A percentile compares a stretch with the other conserved stretches of the same genome.
Evolutionary conservation across 371 early-diverging fungal genomes (phyloP).

Genomic region (Mucor irregularis): DNA sequence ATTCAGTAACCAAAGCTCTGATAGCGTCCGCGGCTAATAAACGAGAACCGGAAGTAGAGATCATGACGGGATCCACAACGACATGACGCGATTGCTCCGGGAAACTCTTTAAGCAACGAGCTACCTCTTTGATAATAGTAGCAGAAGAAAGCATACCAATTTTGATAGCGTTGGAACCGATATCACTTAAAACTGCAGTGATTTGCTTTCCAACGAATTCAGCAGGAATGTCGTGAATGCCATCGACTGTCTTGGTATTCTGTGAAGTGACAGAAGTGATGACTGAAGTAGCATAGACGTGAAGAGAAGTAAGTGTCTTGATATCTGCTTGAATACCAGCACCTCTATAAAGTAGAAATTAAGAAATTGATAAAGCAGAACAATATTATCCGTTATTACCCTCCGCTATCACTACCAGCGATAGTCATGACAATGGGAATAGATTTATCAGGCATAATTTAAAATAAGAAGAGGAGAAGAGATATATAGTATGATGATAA

Average conservation of each 20-base stretch:
- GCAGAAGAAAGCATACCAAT: slow-evolving; percentile 80
- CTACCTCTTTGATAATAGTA: slow-evolving; percentile 62
- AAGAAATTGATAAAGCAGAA: not conserved
- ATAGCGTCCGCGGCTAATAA: slow-evolving; percentile 68
- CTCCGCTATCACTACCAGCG: slow-evolving; percentile 69
- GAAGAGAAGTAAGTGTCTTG: slow-evolving; percentile 78
- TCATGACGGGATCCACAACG: slow-evolving; percentile 89
- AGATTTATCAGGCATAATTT: slow-evolving; percentile 7
- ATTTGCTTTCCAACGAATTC: slow-evolving; percentile 74
- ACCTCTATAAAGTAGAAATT: slow-evolving; percentile 41
- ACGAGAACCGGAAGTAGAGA: slow-evolving; percentile 71
- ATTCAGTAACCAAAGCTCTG: slow-evolving; percentile 42
- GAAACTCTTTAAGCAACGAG: slow-evolving; percentile 41
- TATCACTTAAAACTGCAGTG: slow-evolving; percentile 72
- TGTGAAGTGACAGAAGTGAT: slow-evolving; percentile 83
- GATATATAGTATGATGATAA: not conserved
- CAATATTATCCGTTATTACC: slow-evolving; percentile 26
- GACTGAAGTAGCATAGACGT: slow-evolving; percentile 75
- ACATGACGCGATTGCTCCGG: slow-evolving; percentile 31
- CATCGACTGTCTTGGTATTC: slow-evolving; percentile 79
- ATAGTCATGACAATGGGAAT: slow-evolving; percentile 52
- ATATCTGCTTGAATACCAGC: slow-evolving; percentile 89
- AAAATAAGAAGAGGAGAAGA: not conserved
- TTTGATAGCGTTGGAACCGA: slow-evolving; percentile 78
- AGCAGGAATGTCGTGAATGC: slow-evolving; percentile 60